phyloP scores from a whole-genome alignment of 257 asterid species.

The Solanum raphanifolium region DNA sequence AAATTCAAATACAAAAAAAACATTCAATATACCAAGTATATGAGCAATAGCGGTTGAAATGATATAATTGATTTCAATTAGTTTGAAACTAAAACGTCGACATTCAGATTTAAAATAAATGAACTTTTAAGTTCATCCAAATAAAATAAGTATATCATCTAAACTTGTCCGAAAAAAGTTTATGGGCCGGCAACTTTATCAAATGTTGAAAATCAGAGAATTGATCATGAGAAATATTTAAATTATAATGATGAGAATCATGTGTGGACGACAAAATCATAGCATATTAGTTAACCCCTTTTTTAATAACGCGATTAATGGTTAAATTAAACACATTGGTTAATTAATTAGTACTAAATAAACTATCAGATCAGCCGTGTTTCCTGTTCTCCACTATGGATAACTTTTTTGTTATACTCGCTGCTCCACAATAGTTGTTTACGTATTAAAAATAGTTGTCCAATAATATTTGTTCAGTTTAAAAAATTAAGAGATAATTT shows the following conservation, averaged over 20 bases:
- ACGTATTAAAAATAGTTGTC: rapidly evolving
- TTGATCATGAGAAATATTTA: constrained; percentile 4
- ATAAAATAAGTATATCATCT: neutral
- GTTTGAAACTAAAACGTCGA: neutral
- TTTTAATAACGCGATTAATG: neutral
- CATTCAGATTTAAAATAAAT: neutral
- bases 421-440: no score
- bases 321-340: neutral
- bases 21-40: no score
- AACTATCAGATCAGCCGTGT: neutral
- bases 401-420: neutral
- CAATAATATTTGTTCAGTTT: no score
- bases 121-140: neutral
- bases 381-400: neutral
- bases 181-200: neutral
- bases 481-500: no score
- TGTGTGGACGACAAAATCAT: constrained; percentile 44
- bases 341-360: neutral
- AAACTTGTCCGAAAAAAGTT: neutral
- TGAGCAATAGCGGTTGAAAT: no score
- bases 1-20: no score
- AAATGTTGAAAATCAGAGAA: constrained; percentile 8
- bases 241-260: constrained; percentile 10
- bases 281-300: neutral
- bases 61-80: neutral